Base-by-base conservation (phyloP, 2,329 filamentous ascomycete genomes). In the Penicillium nordicum region DNA sequence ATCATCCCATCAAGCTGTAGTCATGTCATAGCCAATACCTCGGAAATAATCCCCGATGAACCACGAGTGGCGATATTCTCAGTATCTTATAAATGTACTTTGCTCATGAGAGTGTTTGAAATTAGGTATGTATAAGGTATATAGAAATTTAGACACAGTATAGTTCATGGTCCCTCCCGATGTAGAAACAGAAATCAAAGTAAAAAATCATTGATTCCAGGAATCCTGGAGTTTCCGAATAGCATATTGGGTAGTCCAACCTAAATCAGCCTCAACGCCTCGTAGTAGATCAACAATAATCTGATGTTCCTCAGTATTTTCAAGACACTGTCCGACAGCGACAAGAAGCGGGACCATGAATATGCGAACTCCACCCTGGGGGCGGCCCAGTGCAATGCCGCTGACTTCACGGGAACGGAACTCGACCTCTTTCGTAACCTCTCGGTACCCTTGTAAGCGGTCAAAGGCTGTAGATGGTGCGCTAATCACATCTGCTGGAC, bases 251-350 rank as follows among this genome's bases (percentile, higher is more conserved):
- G 84, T 85, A 14, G 81, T 80, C 78, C 82, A 85, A 0, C 84
- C 85, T 40, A 84, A 75, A 65, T 87, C 84, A 27, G 72, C 76
- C 66, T 87, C 82, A n/a, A 87, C 79, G 1, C 79, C 82, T 16
- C 77, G 74, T 18, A 88, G 69, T 32, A 87, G 68, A 41, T 79
- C 76, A 12, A 85, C 62, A 4, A 87, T 77, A 2, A 83, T 77
- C 30, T 79, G 70, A 18, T 82, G 79, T 68, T 85, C 84, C 14
- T 74, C 74, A 2, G 71, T 68, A 38, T 79, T 76, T 25, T 79
- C 80, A 16, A 86, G 68, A 60, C 83, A 84, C 61, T 85, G 80
- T 1, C 84, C 84, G 9, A 83, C 82, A 2, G 83, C 83, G 68
- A 82, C 84, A 3, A 86, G 72, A 6, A 84, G 78, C 55, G 86